phyloP scores from a whole-genome alignment of 768 basidiomycete genomes.

The Tylopilus sp. region DNA sequence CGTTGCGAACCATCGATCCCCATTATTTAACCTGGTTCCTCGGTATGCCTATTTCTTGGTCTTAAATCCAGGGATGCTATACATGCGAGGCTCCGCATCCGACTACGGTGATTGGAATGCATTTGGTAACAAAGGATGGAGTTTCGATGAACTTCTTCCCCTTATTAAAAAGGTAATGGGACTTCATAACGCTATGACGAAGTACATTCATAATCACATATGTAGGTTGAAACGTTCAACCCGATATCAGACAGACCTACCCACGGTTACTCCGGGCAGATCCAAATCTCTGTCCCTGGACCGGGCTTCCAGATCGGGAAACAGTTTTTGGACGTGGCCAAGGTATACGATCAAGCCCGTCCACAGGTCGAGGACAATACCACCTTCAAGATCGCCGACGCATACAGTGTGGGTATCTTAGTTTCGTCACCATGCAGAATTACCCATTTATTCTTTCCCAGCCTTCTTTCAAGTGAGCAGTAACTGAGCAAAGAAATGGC shows the following conservation, averaged over 20 bases:
- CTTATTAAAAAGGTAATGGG: constrained; percentile 50
- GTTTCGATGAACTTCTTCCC: constrained; percentile 53
- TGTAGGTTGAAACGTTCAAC: constrained; percentile 43
- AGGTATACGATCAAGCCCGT: constrained; percentile 46
- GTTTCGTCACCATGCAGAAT: background rate
- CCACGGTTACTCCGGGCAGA: constrained; percentile 36
- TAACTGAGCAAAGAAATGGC: background rate
- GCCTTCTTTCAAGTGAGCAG: constrained; percentile 19
- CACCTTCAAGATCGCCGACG: constrained; percentile 33
- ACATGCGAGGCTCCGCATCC: constrained; percentile 55
- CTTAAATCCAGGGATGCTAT: constrained; percentile 39
- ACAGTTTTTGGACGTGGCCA: constrained; percentile 46
- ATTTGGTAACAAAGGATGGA: constrained; percentile 58
- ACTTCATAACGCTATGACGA: background rate
- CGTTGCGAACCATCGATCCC: too few relatives aligned
- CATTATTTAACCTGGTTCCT: too few relatives aligned
- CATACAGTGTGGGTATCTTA: constrained; percentile 20
- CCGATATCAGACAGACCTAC: constrained; percentile 27
- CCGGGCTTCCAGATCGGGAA: constrained; percentile 20
- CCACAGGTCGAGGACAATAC: constrained; percentile 45
- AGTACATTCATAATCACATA: constrained; percentile 36
- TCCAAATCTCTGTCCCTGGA: constrained; percentile 20
- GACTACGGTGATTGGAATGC: constrained; percentile 62
- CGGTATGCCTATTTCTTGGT: background rate
- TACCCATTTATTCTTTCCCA: background rate